These are phyloP conservation scores for Phytophthora podocarpi DNA, from an alignment of 352 stramenopile species.

Conservation along the genomic window DNA sequence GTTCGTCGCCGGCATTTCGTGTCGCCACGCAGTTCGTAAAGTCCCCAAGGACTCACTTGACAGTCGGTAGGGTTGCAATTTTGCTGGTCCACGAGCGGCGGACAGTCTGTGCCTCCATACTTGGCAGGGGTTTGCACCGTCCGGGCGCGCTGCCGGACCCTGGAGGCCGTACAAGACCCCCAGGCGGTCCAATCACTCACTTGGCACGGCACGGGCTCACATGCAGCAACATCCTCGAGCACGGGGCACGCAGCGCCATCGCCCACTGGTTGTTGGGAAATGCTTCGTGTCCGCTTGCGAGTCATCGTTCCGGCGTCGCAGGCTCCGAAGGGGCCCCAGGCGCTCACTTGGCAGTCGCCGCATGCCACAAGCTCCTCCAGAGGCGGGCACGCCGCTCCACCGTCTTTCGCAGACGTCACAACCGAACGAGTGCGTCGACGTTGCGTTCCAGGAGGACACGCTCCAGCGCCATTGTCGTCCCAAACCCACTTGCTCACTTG, in stretches of 20 bases:
- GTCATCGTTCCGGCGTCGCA: constrained; percentile 37
- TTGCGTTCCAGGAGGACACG: constrained; percentile 34
- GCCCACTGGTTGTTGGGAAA: constrained; percentile 53
- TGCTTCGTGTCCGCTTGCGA: constrained; percentile 49
- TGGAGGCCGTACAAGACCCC: constrained; percentile 39
- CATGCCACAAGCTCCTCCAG: constrained; percentile 41
- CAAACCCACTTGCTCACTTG: constrained; percentile 61
- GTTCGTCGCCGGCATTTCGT: constrained; percentile 51
- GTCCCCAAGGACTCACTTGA: constrained; percentile 55
- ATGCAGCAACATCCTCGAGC: constrained; percentile 43
- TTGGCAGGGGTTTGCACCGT: constrained; percentile 44
- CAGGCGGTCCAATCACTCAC: constrained; percentile 58
- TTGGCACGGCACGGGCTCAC: constrained; percentile 55
- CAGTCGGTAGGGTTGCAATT: constrained; percentile 76
- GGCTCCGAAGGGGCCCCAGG: constrained; percentile 46
- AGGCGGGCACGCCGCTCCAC: constrained; percentile 32
- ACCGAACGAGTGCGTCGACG: constrained; percentile 37
- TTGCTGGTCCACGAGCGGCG: constrained; percentile 45
- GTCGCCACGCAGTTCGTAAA: constrained; percentile 41
- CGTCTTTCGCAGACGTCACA: constrained; percentile 31
- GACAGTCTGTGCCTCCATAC: constrained; percentile 54
- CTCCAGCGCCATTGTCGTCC: constrained; percentile 43
- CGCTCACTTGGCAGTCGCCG: constrained; percentile 61
- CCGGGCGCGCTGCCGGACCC: constrained; percentile 49
- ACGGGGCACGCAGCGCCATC: constrained; percentile 54